Evolutionary conservation across 2,329 filamentous ascomycete species (phyloP).

Genomic region (Ciborinia camelliae): DNA sequence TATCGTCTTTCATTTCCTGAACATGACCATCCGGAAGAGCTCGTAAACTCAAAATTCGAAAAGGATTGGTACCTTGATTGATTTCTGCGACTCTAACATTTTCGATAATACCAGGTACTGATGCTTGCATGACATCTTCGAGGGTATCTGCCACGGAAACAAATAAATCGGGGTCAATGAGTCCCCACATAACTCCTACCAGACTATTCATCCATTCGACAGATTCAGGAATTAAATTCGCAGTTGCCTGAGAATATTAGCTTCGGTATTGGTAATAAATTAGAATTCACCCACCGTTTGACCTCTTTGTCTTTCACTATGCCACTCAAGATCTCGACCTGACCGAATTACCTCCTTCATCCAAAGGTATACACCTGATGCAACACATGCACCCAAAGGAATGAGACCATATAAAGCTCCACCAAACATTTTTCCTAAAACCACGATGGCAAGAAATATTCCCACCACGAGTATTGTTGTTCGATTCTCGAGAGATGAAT

Average conservation of each 20-base stretch:
- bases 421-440: conserved; percentile 77
- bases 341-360: conserved; percentile 80
- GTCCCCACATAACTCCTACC: conserved; percentile 78
- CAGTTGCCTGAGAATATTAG: conserved; percentile 54
- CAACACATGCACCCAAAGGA: conserved; percentile 66
- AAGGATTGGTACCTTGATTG: conserved; percentile 85
- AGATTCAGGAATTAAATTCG: conserved; percentile 87
- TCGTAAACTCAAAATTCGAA: conserved; percentile 82
- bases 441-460: conserved; percentile 69
- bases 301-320: conserved; percentile 78
- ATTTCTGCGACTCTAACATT: conserved; percentile 95
- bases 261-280: neutral
- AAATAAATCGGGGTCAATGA: conserved; percentile 96
- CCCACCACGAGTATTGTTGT: conserved; percentile 67
- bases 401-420: conserved; percentile 73
- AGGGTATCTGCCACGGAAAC: conserved; percentile 83
- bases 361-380: conserved; percentile 83
- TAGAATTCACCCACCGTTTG: conserved; percentile 54
- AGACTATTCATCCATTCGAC: conserved; percentile 96
- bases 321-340: conserved; percentile 83
- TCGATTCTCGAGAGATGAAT: conserved; percentile 67
- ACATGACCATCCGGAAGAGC: conserved; percentile 81
- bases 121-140: conserved; percentile 95
- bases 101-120: conserved; percentile 84
- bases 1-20: conserved; percentile 74